phyloP scores from a whole-genome alignment of 495 filamentous ascomycete genomes.

The Aspergillus campestris region DNA sequence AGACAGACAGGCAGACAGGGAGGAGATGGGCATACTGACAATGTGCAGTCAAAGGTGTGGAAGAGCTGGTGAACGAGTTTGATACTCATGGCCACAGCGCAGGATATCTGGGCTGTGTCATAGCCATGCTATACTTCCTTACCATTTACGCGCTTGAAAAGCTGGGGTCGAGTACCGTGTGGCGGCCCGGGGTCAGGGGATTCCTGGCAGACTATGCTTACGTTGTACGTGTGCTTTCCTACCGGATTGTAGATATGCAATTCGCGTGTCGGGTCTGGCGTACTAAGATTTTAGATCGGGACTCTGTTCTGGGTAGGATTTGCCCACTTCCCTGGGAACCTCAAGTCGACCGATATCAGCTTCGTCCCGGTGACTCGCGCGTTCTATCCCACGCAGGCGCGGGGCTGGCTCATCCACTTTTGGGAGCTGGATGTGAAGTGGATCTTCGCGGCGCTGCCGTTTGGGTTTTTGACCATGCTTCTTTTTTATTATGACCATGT shows the following conservation, averaged over 20 bases:
- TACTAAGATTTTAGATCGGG: constrained; percentile 34
- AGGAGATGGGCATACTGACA: constrained; percentile 50
- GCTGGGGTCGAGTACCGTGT: constrained; percentile 11
- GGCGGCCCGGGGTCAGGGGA: constrained; percentile 7
- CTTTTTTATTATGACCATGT: constrained; percentile 77
- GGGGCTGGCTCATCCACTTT: constrained; percentile 70
- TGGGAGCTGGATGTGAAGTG: constrained; percentile 64
- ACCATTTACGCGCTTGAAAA: constrained; percentile 11
- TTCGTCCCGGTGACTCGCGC: constrained; percentile 56
- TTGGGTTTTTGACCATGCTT: constrained; percentile 68
- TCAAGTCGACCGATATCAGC: constrained; percentile 46
- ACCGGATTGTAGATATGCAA: too few relatives aligned
- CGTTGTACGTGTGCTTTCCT: too few relatives aligned
- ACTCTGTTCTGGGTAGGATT: constrained; percentile 76
- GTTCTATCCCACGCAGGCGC: constrained; percentile 64
- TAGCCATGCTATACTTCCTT: constrained; percentile 14
- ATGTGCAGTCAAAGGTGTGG: constrained; percentile 12
- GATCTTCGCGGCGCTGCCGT: constrained; percentile 72
- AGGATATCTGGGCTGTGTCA: constrained; percentile 11
- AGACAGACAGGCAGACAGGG: too few relatives aligned
- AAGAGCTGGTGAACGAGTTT: constrained; percentile 15
- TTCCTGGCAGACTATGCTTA: constrained; percentile 17
- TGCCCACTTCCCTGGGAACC: constrained; percentile 59
- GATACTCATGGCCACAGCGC: constrained; percentile 1
- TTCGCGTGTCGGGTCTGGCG: too few relatives aligned